phyloP scores from a whole-genome alignment of 2,329 filamentous ascomycete species.

The Sporothrix luriei region DNA sequence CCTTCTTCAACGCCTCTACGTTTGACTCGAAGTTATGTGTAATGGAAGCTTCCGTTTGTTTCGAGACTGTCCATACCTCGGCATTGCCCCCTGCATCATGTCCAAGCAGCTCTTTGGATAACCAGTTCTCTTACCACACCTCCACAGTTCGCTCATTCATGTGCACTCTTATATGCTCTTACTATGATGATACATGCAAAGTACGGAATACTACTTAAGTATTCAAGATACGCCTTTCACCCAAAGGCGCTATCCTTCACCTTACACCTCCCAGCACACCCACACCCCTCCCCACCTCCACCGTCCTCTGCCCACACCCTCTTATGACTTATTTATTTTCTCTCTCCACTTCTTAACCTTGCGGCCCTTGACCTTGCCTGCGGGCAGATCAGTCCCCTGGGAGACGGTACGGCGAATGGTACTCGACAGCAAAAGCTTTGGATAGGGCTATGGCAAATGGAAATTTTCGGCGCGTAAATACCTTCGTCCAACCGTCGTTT shows the following conservation, averaged over 20 bases:
- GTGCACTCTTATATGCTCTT: constrained; percentile 11
- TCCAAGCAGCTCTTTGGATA: not conserved
- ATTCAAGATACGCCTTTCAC: not conserved
- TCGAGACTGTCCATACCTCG: not conserved
- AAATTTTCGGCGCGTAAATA: constrained; percentile 33
- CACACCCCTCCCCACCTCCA: constrained; percentile 15
- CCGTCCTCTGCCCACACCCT: constrained; percentile 19
- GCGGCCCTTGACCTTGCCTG: constrained; percentile 25
- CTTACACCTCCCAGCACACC: constrained; percentile 20
- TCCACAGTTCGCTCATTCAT: not conserved
- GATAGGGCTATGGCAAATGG: constrained; percentile 29
- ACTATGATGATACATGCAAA: constrained; percentile 9
- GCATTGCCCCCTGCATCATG: constrained; percentile 1
- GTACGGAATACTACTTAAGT: not conserved
- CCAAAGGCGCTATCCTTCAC: constrained; percentile 16
- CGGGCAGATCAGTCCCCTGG: constrained; percentile 31
- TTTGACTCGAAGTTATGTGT: not conserved
- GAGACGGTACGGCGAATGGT: not conserved
- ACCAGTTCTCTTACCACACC: not conserved
- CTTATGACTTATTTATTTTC: constrained; percentile 25
- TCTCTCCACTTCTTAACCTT: constrained; percentile 34
- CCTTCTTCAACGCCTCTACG: not conserved
- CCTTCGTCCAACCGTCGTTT: constrained; percentile 26
- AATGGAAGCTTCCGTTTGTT: too few relatives aligned
- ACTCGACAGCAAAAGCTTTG: constrained; percentile 20